These are phyloP conservation scores for Cytospora mali DNA, from an alignment of 2,329 filamentous ascomycete genomes.

Conservation along the genomic window DNA sequence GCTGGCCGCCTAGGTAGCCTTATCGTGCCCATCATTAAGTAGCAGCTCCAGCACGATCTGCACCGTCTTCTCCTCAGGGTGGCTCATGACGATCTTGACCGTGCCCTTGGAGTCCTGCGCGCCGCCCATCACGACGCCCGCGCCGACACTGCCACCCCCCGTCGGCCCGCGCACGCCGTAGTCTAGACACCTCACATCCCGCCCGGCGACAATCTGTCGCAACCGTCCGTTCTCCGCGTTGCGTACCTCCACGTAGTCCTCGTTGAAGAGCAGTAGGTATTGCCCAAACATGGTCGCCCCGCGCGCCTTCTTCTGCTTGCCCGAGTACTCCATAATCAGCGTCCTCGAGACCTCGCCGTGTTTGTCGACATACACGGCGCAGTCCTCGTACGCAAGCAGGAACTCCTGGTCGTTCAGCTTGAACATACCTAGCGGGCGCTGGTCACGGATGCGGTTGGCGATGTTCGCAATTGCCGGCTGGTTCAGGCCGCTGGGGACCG, in stretches of 20 bases:
- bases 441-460: conserved; percentile 77
- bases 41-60: conserved; percentile 92
- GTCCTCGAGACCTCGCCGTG: conserved; percentile 92
- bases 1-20: conserved; percentile 32
- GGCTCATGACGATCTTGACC: conserved; percentile 93
- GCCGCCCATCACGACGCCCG: conserved; percentile 16
- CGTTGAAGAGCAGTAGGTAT: conserved; percentile 91
- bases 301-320: conserved; percentile 75
- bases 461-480: conserved; percentile 81
- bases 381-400: conserved; percentile 90
- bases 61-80: conserved; percentile 73
- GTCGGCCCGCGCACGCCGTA: conserved; percentile 72
- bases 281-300: conserved; percentile 87
- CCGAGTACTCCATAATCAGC: conserved; percentile 99
- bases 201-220: conserved; percentile 89
- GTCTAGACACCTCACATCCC: conserved; percentile 88
- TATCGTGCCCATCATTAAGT: conserved; percentile 82
- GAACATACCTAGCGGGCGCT: conserved; percentile 94
- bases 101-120: conserved; percentile 64
- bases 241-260: conserved; percentile 94
- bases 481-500: conserved; percentile 79
- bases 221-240: conserved; percentile 95
- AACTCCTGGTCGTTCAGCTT: conserved; percentile 90
- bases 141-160: conserved; percentile 42
- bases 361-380: conserved; percentile 97